phyloP scores from a whole-genome alignment of 805 yeast species.

The Candida andamanensis region DNA sequence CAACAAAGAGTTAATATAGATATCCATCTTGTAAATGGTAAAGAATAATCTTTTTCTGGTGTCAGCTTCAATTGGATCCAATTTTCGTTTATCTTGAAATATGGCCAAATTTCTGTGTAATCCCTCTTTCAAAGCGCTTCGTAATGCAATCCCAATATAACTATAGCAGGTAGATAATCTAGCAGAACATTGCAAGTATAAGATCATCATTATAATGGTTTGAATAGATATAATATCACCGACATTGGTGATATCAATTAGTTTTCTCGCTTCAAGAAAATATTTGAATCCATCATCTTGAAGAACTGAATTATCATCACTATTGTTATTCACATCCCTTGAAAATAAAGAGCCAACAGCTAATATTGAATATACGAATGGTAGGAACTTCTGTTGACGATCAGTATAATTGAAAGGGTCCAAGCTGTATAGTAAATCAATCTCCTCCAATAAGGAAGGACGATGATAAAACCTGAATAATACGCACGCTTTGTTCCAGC shows the following conservation, averaged over 20 bases:
- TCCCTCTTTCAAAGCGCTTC: slow-evolving; percentile 80
- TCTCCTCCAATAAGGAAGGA: slow-evolving; percentile 69
- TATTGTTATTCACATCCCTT: slow-evolving; percentile 20
- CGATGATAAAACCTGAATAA: slow-evolving; percentile 81
- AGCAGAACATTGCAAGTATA: slow-evolving; percentile 85
- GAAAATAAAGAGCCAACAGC: slow-evolving; percentile 83
- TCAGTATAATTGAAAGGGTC: slow-evolving; percentile 70
- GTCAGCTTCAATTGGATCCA: slow-evolving; percentile 75
- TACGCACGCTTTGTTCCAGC: slow-evolving; percentile 85
- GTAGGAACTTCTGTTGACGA: slow-evolving; percentile 69
- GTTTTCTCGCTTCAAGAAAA: slow-evolving; percentile 73
- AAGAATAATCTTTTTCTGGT: slow-evolving; percentile 81
- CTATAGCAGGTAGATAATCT: slow-evolving; percentile 82
- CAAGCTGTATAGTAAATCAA: slow-evolving; percentile 69
- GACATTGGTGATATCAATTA: slow-evolving; percentile 79
- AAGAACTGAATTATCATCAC: slow-evolving; percentile 29
- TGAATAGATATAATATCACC: slow-evolving; percentile 79
- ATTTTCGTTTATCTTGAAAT: slow-evolving; percentile 42
- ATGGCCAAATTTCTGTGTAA: slow-evolving; percentile 63
- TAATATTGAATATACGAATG: slow-evolving; percentile 78
- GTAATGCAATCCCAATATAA: slow-evolving; percentile 79
- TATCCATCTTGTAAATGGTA: slow-evolving; percentile 88
- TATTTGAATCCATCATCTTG: slow-evolving; percentile 78
- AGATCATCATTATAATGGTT: slow-evolving; percentile 78
- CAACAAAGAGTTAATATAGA: slow-evolving; percentile 79